Evolutionary conservation across 768 basidiomycete genomes (phyloP), one percentile per base, ranked within the genome.

Genomic region (Suillus sp.): DNA sequence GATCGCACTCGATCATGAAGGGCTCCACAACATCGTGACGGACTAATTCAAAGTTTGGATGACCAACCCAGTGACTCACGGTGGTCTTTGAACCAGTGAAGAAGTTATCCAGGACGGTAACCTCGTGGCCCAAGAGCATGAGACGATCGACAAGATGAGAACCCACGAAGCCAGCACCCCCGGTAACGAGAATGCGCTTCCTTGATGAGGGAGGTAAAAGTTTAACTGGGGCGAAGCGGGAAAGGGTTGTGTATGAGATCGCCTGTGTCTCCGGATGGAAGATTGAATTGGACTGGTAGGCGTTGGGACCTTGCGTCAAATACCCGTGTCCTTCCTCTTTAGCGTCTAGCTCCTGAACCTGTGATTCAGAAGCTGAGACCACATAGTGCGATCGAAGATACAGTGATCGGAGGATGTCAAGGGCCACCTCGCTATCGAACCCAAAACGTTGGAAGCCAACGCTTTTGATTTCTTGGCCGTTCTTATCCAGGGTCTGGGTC

Each of bases 11-110:
- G 75, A 97, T 96, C 89, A 96, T 92, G 80, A 97, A 96, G 1
- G 96, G 95, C 71, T 99, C 92, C 48, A 98, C 90, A 27, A 99
- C 92, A 73, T 99, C 97, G 75, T 98, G 97, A 63, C 97, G 88
- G 68, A 99, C 93, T 79, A 99, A 82, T 78, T 99, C 96, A 69
- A 99, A 99, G 80, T 99, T 98, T 65, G 97, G 97, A 77, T 99
- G 97, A 9, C 97, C 97, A 63, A 95, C 83, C 95, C 95, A 96
- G 70, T 95, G 92, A 68, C 90, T 89, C 66, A 98, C 92, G 59
- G 95, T 96, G n/a, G 95, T 96, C 77, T 95, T 95, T 61, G 92
- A 92, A 18, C 97, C 97, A 30, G 96, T 98, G 81, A 99, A 99
- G 76, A 99, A 99, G 80, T 98, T 98, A 82, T 99, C 96, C 62